Percentiles rank a stretch among this genome's conserved stretches.
phyloP scores from a whole-genome alignment of 2,329 filamentous ascomycete genomes.

The Cladosporium velox region DNA sequence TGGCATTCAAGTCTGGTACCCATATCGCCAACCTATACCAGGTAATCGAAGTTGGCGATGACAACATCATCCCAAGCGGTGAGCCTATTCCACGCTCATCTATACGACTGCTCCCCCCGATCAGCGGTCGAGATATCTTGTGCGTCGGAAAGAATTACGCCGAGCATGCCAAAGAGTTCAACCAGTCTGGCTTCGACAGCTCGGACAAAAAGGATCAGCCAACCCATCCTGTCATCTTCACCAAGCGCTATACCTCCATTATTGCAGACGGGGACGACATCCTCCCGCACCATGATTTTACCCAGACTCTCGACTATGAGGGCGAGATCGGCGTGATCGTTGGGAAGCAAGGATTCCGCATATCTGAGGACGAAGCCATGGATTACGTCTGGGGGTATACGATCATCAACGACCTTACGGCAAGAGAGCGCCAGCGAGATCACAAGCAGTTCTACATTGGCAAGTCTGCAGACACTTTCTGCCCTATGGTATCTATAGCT shows the following conservation, averaged over 20 bases:
- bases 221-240: slow-evolving; percentile 59
- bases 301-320: slow-evolving; percentile 56
- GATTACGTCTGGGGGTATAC: slow-evolving; percentile 59
- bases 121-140: slow-evolving; percentile 55
- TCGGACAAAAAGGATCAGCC: slow-evolving; percentile 57
- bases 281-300: slow-evolving; percentile 50
- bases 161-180: slow-evolving; percentile 61
- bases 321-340: slow-evolving; percentile 60
- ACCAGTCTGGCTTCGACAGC: slow-evolving; percentile 56
- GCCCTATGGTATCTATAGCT: slow-evolving; percentile 49
- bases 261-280: slow-evolving; percentile 53
- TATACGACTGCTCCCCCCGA: slow-evolving; percentile 50
- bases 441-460: slow-evolving; percentile 64
- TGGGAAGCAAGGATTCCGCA: slow-evolving; percentile 51
- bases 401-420: slow-evolving; percentile 60
- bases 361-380: slow-evolving; percentile 50
- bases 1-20: slow-evolving; percentile 52
- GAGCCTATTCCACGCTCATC: slow-evolving; percentile 38
- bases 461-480: slow-evolving; percentile 58
- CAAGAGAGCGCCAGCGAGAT: slow-evolving; percentile 56
- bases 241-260: slow-evolving; percentile 56
- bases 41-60: slow-evolving; percentile 52
- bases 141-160: slow-evolving; percentile 60
- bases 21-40: slow-evolving; percentile 52
- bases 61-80: slow-evolving; percentile 41